These are phyloP conservation scores for Dalbergia cultrata DNA, from an alignment of 306 rosid genomes.

Conservation along the genomic window DNA sequence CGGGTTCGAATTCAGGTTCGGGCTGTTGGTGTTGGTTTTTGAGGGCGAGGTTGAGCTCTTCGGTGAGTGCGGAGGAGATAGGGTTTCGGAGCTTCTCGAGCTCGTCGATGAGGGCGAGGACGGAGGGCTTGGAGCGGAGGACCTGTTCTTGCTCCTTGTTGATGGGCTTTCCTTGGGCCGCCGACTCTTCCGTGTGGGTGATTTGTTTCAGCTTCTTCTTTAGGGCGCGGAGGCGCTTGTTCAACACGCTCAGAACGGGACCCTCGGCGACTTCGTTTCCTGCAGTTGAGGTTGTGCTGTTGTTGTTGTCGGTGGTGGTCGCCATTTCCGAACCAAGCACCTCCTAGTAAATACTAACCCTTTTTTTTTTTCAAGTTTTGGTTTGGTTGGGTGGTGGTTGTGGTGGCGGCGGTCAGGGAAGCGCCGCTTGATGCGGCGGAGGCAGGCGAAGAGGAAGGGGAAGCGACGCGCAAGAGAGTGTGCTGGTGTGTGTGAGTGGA, in stretches of 20 bases:
- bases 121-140: slow-evolving; percentile 81
- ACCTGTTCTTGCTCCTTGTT: slow-evolving; percentile 89
- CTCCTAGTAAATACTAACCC: not conserved
- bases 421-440: slow-evolving; percentile 42
- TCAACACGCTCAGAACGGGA: slow-evolving; percentile 85
- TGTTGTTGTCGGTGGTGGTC: slow-evolving; percentile 46
- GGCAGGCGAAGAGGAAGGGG: not conserved
- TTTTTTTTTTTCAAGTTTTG: not conserved
- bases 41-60: slow-evolving; percentile 66
- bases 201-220: slow-evolving; percentile 88
- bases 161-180: slow-evolving; percentile 74
- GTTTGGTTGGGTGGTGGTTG: slow-evolving; percentile 43
- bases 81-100: slow-evolving; percentile 95
- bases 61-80: slow-evolving; percentile 70
- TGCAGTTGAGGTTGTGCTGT: not conserved
- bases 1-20: not conserved
- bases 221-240: slow-evolving; percentile 91
- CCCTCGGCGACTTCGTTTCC: slow-evolving; percentile 71
- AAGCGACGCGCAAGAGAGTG: not conserved
- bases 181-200: slow-evolving; percentile 71
- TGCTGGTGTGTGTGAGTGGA: not conserved
- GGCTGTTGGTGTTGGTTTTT: slow-evolving; percentile 47
- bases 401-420: slow-evolving; percentile 25
- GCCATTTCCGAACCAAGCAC: slow-evolving; percentile 59
- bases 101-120: slow-evolving; percentile 73